Percentiles rank a stretch among this genome's conserved stretches.
phyloP scores from a whole-genome alignment of 2,329 filamentous ascomycete species.

The Alternaria burnsii region DNA sequence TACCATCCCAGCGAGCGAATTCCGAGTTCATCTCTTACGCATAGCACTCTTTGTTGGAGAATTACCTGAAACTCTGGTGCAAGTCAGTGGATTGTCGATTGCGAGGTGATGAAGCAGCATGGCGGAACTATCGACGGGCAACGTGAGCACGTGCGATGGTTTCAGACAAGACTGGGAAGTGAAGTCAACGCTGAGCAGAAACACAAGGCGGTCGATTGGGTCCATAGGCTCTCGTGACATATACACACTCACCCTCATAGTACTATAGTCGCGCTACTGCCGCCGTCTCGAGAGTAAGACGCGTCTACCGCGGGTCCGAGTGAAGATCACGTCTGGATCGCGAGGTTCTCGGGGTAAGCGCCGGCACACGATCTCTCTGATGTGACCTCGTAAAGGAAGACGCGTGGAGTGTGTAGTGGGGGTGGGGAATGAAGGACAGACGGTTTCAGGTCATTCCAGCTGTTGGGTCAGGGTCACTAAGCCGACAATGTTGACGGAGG shows the following conservation, averaged over 20 bases:
- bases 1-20: slow-evolving; percentile 45
- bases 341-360: slow-evolving; percentile 21
- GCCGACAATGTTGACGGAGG: slow-evolving; percentile 22
- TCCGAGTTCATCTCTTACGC: slow-evolving; percentile 51
- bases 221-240: slow-evolving; percentile 32
- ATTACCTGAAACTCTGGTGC: slow-evolving; percentile 33
- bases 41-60: slow-evolving; percentile 40
- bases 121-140: slow-evolving; percentile 16
- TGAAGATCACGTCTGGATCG: slow-evolving; percentile 20
- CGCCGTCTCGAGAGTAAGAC: slow-evolving; percentile 23
- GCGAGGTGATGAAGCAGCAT: slow-evolving; percentile 9
- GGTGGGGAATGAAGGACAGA: slow-evolving; percentile 32
- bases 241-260: slow-evolving; percentile 50
- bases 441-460: slow-evolving; percentile 35
- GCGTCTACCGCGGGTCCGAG: slow-evolving; percentile 30
- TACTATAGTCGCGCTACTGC: slow-evolving; percentile 36
- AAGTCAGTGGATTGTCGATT: slow-evolving; percentile 34
- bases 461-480: slow-evolving; percentile 25
- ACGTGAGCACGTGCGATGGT: slow-evolving; percentile 15
- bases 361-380: slow-evolving; percentile 35
- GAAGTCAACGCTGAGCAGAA: slow-evolving; percentile 18
- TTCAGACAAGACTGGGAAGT: slow-evolving; percentile 10
- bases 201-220: slow-evolving; percentile 16
- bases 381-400: slow-evolving; percentile 34
- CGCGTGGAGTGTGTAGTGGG: slow-evolving; percentile 35